Percentiles rank a stretch among this genome's conserved stretches.
These are phyloP conservation scores for Pseudonitzschia multiseries DNA, from an alignment of 108 stramenopile genomes.

Conservation along the genomic window DNA sequence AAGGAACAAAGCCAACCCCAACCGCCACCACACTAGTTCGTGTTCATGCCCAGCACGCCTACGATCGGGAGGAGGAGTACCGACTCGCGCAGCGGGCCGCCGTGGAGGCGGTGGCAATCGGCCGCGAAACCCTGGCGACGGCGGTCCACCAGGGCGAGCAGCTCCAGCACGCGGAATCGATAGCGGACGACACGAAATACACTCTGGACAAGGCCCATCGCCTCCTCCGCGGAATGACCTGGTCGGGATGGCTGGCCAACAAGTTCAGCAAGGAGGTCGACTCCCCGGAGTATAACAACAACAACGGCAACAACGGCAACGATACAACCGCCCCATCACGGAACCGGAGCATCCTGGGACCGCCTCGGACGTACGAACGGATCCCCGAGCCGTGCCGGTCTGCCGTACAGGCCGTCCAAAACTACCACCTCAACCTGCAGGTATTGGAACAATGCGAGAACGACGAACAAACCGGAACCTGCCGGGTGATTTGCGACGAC, in stretches of 20 bases:
- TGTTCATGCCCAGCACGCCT: background rate
- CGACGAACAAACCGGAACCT: constrained; percentile 47
- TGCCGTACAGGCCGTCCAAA: constrained; percentile 54
- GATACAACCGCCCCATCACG: background rate
- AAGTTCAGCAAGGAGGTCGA: constrained; percentile 46
- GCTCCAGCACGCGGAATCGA: constrained; percentile 37
- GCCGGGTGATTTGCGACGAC: constrained; percentile 48
- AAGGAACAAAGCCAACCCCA: too few relatives aligned
- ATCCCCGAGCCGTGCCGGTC: constrained; percentile 26
- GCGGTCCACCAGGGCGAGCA: constrained; percentile 53
- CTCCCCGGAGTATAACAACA: constrained; percentile 29
- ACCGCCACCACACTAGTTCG: background rate
- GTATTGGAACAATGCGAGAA: constrained; percentile 60
- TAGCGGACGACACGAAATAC: constrained; percentile 49
- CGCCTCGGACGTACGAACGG: constrained; percentile 41
- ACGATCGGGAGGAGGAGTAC: constrained; percentile 47
- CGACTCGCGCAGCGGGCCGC: constrained; percentile 48
- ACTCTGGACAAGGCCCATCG: constrained; percentile 47
- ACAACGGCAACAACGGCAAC: background rate
- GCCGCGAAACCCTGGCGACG: constrained; percentile 47
- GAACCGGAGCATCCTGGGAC: constrained; percentile 11
- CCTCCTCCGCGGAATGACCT: constrained; percentile 58
- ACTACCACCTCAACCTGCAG: constrained; percentile 53
- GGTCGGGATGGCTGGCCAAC: constrained; percentile 66
- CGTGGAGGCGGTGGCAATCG: constrained; percentile 47